phyloP scores from a whole-genome alignment of 768 basidiomycete species.

The Tulasnella sp. region DNA sequence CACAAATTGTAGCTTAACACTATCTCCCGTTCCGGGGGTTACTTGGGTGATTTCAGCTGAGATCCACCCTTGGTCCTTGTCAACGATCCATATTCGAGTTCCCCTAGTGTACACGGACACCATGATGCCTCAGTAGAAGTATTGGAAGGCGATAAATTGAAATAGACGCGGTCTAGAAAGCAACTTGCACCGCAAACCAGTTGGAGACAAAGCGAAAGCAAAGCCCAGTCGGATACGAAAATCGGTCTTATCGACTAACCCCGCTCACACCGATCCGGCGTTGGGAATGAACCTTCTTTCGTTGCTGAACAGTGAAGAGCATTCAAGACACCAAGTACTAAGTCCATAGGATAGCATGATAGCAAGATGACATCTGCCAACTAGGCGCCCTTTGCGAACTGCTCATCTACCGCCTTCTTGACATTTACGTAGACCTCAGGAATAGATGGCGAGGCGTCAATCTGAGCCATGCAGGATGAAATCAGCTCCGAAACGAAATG shows the following conservation, averaged over 20 bases:
- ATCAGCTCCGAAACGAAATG: too few relatives aligned
- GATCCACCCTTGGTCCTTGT: slow-evolving; percentile 91
- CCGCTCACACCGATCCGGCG: too few relatives aligned
- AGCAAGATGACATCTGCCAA: background rate
- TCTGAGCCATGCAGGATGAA: too few relatives aligned
- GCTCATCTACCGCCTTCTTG: slow-evolving; percentile 39
- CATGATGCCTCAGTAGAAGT: slow-evolving; percentile 15
- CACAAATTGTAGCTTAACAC: slow-evolving; percentile 71
- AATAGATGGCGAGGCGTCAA: slow-evolving; percentile 54
- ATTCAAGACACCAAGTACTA: too few relatives aligned
- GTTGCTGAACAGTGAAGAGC: too few relatives aligned
- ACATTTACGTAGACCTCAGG: slow-evolving; percentile 62
- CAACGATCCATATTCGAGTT: slow-evolving; percentile 51
- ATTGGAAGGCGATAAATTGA: background rate
- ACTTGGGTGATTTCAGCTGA: slow-evolving; percentile 70
- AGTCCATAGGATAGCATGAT: too few relatives aligned
- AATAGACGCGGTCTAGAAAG: too few relatives aligned
- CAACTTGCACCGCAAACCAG: too few relatives aligned
- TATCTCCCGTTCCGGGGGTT: slow-evolving; percentile 46
- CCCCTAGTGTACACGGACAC: slow-evolving; percentile 20
- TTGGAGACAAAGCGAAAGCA: too few relatives aligned
- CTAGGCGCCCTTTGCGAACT: slow-evolving; percentile 27
- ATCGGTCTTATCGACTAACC: too few relatives aligned
- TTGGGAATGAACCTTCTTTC: too few relatives aligned
- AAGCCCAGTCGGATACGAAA: too few relatives aligned